Percentiles rank a stretch among this genome's conserved stretches.
phyloP scores from a whole-genome alignment of 495 filamentous ascomycete genomes.

The Talaromyces trachyspermus region DNA sequence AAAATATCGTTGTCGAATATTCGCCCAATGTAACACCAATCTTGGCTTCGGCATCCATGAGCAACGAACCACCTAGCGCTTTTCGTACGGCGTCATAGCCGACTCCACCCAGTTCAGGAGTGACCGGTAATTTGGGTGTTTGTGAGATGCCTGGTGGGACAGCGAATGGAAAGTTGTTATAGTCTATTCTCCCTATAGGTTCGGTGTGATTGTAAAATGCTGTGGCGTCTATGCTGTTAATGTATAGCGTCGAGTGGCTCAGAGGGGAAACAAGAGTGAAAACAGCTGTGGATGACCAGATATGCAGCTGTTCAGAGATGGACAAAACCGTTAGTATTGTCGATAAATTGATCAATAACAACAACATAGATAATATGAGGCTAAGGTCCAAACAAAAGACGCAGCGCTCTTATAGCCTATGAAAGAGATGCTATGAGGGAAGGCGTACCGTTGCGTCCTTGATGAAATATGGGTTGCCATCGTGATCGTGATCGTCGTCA shows the following conservation, averaged over 20 bases:
- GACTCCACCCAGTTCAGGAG: conserved; percentile 65
- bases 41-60: conserved; percentile 69
- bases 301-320: conserved; percentile 48
- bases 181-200: conserved; percentile 66
- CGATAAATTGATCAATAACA: background rate
- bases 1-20: conserved; percentile 65
- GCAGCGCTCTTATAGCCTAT: too few species aligned
- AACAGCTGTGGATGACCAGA: conserved; percentile 77
- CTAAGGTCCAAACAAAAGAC: too few species aligned
- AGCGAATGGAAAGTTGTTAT: conserved; percentile 64
- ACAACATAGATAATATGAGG: too few species aligned
- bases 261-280: conserved; percentile 82
- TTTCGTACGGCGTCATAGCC: conserved; percentile 74
- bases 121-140: conserved; percentile 72
- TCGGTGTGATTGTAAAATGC: conserved; percentile 77
- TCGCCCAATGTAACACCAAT: conserved; percentile 63
- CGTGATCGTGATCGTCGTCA: conserved; percentile 32
- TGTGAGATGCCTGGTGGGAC: conserved; percentile 65
- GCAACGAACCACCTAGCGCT: conserved; percentile 76
- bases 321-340: background rate
- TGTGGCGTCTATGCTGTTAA: conserved; percentile 74
- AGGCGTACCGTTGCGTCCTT: conserved; percentile 66
- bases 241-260: conserved; percentile 56
- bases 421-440: too few species aligned
- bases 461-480: conserved; percentile 57